Percentiles rank a stretch among this genome's conserved stretches.
phyloP scores from a whole-genome alignment of 2,329 filamentous ascomycete genomes.

The Paradendryphiella salina region DNA sequence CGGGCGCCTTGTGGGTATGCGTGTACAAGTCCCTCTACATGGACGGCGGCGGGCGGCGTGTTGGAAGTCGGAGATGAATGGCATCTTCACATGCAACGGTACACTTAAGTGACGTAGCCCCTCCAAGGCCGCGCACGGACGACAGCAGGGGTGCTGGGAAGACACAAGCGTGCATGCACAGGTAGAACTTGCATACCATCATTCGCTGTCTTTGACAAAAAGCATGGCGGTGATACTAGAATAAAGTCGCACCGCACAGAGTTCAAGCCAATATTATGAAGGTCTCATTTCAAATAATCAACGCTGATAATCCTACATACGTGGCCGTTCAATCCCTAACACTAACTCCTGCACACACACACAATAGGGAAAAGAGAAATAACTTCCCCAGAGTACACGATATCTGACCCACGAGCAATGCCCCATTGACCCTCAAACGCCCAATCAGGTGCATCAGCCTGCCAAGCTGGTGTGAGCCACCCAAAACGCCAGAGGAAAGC shows the following conservation, averaged over 20 bases:
- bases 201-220: no score
- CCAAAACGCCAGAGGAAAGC: conserved; percentile 30
- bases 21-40: neutral
- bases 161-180: neutral
- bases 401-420: conserved; percentile 9
- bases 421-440: conserved; percentile 20
- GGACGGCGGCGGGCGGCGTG: conserved; percentile 8
- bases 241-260: no score
- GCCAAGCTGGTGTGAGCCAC: conserved; percentile 17
- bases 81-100: conserved; percentile 31
- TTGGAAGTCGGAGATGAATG: conserved; percentile 2
- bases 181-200: neutral
- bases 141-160: neutral
- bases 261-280: neutral
- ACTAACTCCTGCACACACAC: neutral
- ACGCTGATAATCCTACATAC: conserved; percentile 27
- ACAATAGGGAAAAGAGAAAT: conserved; percentile 3
- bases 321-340: neutral
- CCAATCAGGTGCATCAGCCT: conserved; percentile 17
- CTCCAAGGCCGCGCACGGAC: no score
- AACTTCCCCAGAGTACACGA: conserved; percentile 16
- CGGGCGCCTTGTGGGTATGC: neutral
- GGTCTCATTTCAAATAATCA: conserved; percentile 15
- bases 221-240: no score
- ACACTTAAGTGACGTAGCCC: conserved; percentile 35